Percentiles rank a stretch among this genome's conserved stretches.
phyloP scores from a whole-genome alignment of 1,284 basidiomycete species.

The Cutaneotrichosporon spelunceum region DNA sequence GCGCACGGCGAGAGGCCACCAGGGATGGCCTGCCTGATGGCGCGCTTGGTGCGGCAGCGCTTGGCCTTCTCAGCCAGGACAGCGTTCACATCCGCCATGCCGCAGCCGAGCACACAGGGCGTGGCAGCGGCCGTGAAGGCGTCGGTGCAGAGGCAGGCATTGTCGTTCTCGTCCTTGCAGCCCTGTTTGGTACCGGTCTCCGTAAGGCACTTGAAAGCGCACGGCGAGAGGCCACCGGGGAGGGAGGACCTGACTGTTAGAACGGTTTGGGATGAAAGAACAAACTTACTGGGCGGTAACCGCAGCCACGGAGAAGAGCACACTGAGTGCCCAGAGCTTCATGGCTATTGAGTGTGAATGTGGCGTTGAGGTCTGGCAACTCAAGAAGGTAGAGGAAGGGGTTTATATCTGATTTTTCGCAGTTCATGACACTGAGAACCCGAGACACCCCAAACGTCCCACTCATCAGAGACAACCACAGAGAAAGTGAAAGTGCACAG shows the following conservation, averaged over 20 bases:
- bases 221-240: neutral
- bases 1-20: slow-evolving; percentile 3
- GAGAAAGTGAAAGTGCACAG: no score
- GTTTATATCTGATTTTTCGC: neutral
- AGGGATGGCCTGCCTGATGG: neutral
- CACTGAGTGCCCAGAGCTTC: neutral
- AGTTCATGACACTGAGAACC: neutral
- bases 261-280: neutral
- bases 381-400: neutral
- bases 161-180: slow-evolving; percentile 10
- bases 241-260: neutral
- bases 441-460: neutral
- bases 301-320: neutral
- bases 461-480: neutral
- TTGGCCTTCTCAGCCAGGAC: slow-evolving; percentile 2
- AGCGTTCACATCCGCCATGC: slow-evolving; percentile 1
- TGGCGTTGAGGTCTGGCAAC: neutral
- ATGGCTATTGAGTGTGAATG: neutral
- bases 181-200: neutral
- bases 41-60: neutral
- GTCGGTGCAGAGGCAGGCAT: slow-evolving; percentile 5
- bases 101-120: neutral
- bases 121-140: slow-evolving; percentile 2
- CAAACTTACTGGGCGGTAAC: neutral
- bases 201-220: neutral